Conservation (phyloP, 2,329 filamentous ascomycete genomes). For the Trichophyton rubrum region DNA sequence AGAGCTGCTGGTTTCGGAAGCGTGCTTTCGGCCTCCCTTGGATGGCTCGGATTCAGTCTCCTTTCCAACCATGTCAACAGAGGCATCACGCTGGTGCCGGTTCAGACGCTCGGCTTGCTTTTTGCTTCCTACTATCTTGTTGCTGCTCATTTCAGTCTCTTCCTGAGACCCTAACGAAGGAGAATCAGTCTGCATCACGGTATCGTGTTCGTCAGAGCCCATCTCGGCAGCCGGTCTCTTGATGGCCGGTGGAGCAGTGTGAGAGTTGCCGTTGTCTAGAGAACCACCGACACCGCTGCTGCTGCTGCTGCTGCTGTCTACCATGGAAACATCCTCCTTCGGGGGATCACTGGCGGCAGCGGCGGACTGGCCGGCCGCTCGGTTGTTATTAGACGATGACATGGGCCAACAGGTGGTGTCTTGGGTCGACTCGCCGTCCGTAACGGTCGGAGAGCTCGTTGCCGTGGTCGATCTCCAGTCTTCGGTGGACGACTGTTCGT, state of each 20-base stretch:
- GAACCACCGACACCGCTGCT: not conserved
- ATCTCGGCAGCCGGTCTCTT: constrained; percentile 45
- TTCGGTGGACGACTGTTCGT: constrained; percentile 2
- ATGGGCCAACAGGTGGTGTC: constrained; percentile 21
- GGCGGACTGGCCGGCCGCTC: constrained; percentile 16
- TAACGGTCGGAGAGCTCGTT: constrained; percentile 31
- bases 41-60: constrained; percentile 14
- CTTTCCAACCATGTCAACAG: constrained; percentile 34
- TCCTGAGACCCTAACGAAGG: not conserved
- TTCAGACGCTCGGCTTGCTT: constrained; percentile 11
- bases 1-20: constrained; percentile 22
- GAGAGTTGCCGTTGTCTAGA: constrained; percentile 5
- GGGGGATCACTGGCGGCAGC: constrained; percentile 16
- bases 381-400: constrained; percentile 20
- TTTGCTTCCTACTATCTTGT: constrained; percentile 15
- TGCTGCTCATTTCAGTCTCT: not conserved
- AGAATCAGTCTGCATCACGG: constrained; percentile 16
- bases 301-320: constrained; percentile 17
- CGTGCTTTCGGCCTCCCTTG: constrained; percentile 10
- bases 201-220: constrained; percentile 31
- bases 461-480: constrained; percentile 14
- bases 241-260: constrained; percentile 24
- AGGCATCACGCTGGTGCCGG: constrained; percentile 23
- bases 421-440: not conserved
- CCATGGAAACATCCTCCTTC: constrained; percentile 20